phyloP scores from a whole-genome alignment of 441 rosid genomes.

The Populus hybrid region DNA sequence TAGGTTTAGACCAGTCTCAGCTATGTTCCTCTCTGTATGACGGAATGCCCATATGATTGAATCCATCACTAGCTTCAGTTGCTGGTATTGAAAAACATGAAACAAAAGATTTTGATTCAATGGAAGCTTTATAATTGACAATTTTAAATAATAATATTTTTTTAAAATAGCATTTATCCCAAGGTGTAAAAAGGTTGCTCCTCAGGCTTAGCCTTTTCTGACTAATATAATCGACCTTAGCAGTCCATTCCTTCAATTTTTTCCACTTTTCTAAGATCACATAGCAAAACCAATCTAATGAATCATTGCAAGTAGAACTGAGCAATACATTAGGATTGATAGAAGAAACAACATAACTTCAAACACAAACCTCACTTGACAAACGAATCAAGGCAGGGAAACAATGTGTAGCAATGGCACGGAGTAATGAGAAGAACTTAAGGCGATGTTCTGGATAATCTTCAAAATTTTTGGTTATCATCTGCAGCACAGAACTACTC shows the following conservation, averaged over 20 bases:
- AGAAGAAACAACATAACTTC: conserved; percentile 12
- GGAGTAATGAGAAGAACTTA: conserved; percentile 97
- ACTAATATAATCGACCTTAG: background rate
- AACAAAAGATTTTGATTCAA: background rate
- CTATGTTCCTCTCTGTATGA: conserved; percentile 98
- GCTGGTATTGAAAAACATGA: conserved; percentile 40
- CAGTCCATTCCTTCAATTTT: background rate
- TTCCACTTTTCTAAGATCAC: background rate
- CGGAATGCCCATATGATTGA: conserved; percentile 99
- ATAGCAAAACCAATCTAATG: background rate
- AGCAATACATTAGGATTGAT: background rate
- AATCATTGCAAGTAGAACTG: background rate
- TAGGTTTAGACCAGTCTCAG: conserved; percentile 95
- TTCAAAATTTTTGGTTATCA: conserved; percentile 99
- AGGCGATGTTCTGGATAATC: conserved; percentile 99
- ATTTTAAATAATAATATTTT: too few relatives aligned
- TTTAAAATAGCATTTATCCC: too few relatives aligned
- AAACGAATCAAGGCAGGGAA: conserved; percentile 88
- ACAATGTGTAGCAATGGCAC: conserved; percentile 96
- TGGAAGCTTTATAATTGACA: background rate
- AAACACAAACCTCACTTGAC: conserved; percentile 82
- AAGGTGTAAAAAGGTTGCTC: background rate
- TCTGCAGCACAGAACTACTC: conserved; percentile 45
- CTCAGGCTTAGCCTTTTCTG: background rate
- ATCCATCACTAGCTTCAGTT: conserved; percentile 98